phyloP scores from a whole-genome alignment of 768 basidiomycete genomes.

The Pseudohyphozyma bogoriensis region DNA sequence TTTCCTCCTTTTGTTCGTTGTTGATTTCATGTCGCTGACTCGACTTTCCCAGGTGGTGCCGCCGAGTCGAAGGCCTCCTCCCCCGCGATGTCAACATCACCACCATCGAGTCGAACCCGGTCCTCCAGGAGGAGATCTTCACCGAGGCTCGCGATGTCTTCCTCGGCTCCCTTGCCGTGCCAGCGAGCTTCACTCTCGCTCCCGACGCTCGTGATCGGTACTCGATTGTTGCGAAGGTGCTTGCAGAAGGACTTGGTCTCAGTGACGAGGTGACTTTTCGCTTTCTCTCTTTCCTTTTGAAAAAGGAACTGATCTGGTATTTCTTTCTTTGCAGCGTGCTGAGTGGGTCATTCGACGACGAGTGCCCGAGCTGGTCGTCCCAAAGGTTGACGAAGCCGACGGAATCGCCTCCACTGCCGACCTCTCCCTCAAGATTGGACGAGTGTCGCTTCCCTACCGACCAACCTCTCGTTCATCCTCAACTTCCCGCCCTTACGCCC shows the following conservation, averaged over 20 bases:
- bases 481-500: conserved; percentile 59
- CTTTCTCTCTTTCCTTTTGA: conserved; percentile 25
- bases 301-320: background rate
- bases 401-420: conserved; percentile 42
- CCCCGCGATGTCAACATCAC: conserved; percentile 43
- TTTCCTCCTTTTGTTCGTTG: background rate
- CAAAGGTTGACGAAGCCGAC: conserved; percentile 57
- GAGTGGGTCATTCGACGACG: conserved; percentile 60
- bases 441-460: conserved; percentile 17
- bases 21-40: background rate
- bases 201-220: conserved; percentile 38
- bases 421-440: conserved; percentile 42
- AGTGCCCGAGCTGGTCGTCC: conserved; percentile 56
- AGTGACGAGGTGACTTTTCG: conserved; percentile 60
- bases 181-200: conserved; percentile 48
- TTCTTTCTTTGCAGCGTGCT: conserved; percentile 48
- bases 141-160: conserved; percentile 84
- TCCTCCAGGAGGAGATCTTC: conserved; percentile 76
- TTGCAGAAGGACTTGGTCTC: conserved; percentile 21
- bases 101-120: conserved; percentile 56
- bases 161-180: conserved; percentile 46
- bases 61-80: conserved; percentile 55
- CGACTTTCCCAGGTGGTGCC: conserved; percentile 66
- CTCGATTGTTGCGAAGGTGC: conserved; percentile 11
- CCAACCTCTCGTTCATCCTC: conserved; percentile 31